These are phyloP conservation scores for Lentinula guzmanii DNA, from an alignment of 768 basidiomycete genomes.

Conservation along the genomic window DNA sequence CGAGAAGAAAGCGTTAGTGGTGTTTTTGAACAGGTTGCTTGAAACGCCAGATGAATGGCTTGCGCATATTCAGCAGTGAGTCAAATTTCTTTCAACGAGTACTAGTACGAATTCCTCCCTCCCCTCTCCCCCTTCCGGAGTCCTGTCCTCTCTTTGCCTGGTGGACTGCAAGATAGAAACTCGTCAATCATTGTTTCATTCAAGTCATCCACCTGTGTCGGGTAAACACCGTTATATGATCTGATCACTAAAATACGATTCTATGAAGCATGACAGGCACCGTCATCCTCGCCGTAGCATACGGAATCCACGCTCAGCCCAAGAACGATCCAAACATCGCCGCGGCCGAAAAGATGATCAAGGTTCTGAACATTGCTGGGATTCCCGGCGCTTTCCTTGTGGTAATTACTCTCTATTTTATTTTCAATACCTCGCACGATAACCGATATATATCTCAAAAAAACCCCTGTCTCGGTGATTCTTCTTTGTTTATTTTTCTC, in stretches of 20 bases:
- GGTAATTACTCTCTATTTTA: neutral
- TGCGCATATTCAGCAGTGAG: slow-evolving; percentile 4
- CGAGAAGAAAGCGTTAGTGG: neutral
- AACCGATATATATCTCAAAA: neutral
- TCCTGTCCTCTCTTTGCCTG: too few relatives aligned
- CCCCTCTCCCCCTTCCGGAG: too few relatives aligned
- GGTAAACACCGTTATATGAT: neutral
- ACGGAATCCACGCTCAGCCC: slow-evolving; percentile 27
- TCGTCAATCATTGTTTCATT: neutral
- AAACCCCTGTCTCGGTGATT: too few relatives aligned
- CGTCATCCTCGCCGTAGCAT: slow-evolving; percentile 29
- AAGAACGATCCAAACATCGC: slow-evolving; percentile 27
- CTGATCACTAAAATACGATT: neutral
- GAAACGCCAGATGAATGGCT: slow-evolving; percentile 2
- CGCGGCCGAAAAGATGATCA: slow-evolving; percentile 24
- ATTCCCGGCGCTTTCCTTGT: slow-evolving; percentile 28
- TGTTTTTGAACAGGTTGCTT: neutral
- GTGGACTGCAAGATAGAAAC: too few relatives aligned
- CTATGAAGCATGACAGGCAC: slow-evolving; percentile 19
- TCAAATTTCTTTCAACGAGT: too few relatives aligned
- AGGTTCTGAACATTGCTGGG: slow-evolving; percentile 22
- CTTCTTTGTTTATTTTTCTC: too few relatives aligned
- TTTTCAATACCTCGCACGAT: too few relatives aligned
- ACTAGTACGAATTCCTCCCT: neutral
- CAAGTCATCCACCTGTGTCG: neutral